Percentiles rank a stretch among this genome's conserved stretches.
Evolutionary conservation across 2,329 filamentous ascomycete species (phyloP).

Genomic region (Chaetomiaceae sp.): DNA sequence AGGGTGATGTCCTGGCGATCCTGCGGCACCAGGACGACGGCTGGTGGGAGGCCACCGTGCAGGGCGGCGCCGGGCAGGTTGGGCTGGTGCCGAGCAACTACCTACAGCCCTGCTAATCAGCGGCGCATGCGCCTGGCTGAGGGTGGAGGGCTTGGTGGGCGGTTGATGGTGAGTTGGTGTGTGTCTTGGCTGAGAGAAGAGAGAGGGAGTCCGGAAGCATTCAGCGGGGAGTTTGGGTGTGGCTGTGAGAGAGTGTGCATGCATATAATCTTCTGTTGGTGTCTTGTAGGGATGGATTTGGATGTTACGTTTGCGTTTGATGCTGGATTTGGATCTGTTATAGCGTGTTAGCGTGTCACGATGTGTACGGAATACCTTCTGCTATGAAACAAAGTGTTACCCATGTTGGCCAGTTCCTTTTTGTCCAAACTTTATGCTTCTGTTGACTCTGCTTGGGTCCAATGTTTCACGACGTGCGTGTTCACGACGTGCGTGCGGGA

Average conservation of each 20-base stretch:
- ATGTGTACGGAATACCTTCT: not conserved
- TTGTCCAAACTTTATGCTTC: no score
- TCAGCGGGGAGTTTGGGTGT: constrained; percentile 1
- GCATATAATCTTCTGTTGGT: constrained; percentile 8
- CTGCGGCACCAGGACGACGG: constrained; percentile 91
- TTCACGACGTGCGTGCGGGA: no score
- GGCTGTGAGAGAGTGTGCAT: not conserved
- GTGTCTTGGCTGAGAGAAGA: no score
- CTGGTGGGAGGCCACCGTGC: constrained; percentile 98
- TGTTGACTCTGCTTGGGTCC: no score
- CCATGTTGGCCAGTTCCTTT: not conserved
- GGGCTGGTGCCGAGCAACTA: constrained; percentile 66
- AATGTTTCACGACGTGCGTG: no score
- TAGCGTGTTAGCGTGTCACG: constrained; percentile 4
- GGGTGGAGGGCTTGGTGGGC: no score
- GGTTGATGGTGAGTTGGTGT: no score
- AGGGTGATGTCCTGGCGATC: constrained; percentile 86
- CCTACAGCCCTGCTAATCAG: constrained; percentile 46
- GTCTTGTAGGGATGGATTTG: constrained; percentile 3
- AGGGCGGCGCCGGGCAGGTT: constrained; percentile 54
- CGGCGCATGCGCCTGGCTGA: no score
- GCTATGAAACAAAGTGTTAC: not conserved
- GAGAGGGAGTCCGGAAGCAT: not conserved
- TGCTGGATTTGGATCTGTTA: not conserved
- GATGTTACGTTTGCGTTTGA: not conserved